Conservation (phyloP, 257 asterid genomes). For the Ilex asprella region DNA sequence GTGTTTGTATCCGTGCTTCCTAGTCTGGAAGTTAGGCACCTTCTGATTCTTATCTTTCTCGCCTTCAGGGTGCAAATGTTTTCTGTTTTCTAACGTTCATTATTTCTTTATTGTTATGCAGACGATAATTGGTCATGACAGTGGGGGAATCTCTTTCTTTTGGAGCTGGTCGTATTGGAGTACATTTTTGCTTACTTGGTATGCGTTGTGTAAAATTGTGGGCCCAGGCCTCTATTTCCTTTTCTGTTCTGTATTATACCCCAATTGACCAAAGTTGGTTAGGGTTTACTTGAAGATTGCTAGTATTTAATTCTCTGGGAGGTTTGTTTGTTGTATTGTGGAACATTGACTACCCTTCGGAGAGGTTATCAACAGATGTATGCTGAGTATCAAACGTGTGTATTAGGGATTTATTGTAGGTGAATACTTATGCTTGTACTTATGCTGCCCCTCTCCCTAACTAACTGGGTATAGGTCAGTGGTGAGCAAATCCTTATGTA, state of each 20-base stretch:
- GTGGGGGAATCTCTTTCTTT: slow-evolving; percentile 93
- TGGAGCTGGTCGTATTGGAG: slow-evolving; percentile 99
- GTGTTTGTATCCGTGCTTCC: no score
- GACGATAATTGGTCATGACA: slow-evolving; percentile 68
- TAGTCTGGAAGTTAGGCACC: no score
- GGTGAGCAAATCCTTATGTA: background rate
- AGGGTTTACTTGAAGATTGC: background rate
- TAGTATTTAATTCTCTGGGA: background rate
- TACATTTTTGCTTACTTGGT: slow-evolving; percentile 97
- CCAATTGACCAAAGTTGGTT: background rate
- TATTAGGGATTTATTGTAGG: no score
- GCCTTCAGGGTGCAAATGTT: no score
- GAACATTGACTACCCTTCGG: background rate
- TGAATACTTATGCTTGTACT: no score
- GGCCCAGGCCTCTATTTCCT: background rate
- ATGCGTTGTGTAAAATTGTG: slow-evolving; percentile 8
- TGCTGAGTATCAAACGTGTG: no score
- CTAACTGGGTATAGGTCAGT: background rate
- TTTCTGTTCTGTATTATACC: background rate
- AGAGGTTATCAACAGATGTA: no score
- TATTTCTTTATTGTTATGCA: slow-evolving; percentile 27
- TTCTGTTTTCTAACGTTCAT: no score
- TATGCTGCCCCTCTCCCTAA: background rate
- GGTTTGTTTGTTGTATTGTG: background rate
- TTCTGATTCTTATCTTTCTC: no score